Percentiles rank a stretch among this genome's conserved stretches.
These are phyloP conservation scores for Didymosphaeria variabile DNA, from an alignment of 2,329 filamentous ascomycete genomes.

Conservation along the genomic window DNA sequence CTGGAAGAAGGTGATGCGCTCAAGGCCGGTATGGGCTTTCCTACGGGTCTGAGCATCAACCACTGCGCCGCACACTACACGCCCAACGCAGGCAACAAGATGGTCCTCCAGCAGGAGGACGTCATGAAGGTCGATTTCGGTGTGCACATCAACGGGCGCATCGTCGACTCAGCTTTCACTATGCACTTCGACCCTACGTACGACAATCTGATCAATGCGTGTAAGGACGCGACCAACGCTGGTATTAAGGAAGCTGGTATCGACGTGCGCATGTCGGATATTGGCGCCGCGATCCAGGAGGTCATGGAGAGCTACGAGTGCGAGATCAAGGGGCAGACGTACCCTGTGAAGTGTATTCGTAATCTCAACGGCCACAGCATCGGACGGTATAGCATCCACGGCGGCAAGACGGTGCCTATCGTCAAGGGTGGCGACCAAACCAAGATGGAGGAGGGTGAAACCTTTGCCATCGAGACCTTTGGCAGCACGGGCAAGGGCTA, in stretches of 20 bases:
- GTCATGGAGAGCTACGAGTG: conserved; percentile 94
- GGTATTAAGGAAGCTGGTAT: conserved; percentile 91
- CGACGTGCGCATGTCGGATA: conserved; percentile 86
- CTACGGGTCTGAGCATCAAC: conserved; percentile 83
- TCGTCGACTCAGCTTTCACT: conserved; percentile 77
- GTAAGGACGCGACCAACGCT: conserved; percentile 74
- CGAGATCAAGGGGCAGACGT: conserved; percentile 79
- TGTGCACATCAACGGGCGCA: conserved; percentile 74
- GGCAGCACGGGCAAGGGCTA: conserved; percentile 91
- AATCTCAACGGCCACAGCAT: conserved; percentile 93
- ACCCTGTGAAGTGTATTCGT: conserved; percentile 84
- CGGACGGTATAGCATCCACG: conserved; percentile 87
- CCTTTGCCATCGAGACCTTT: conserved; percentile 96
- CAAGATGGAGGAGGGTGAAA: conserved; percentile 97
- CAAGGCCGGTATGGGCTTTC: conserved; percentile 85
- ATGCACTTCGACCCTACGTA: conserved; percentile 74
- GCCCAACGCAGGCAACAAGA: conserved; percentile 87
- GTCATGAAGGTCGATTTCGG: conserved; percentile 80
- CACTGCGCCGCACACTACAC: conserved; percentile 88
- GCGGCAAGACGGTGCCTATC: conserved; percentile 91
- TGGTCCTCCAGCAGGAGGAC: conserved; percentile 70
- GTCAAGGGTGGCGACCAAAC: conserved; percentile 87
- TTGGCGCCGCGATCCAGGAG: conserved; percentile 85
- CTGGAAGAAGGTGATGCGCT: conserved; percentile 80
- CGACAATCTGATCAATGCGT: conserved; percentile 71